These are phyloP conservation scores for Microdochium paspali DNA, from an alignment of 2,329 filamentous ascomycete genomes.

Conservation along the genomic window DNA sequence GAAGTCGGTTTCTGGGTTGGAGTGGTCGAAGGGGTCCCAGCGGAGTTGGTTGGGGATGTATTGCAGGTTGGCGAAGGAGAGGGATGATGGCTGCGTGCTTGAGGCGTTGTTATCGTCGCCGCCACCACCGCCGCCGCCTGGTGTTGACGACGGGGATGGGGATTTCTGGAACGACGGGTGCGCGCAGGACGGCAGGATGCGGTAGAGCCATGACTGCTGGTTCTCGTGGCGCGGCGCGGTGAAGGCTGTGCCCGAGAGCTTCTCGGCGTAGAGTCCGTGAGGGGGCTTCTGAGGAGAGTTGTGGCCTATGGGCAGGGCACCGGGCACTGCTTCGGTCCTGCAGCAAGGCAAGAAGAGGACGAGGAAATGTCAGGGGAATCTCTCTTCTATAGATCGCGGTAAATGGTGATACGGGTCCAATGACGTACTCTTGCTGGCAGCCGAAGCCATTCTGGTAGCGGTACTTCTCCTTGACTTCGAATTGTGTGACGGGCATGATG, in stretches of 20 bases:
- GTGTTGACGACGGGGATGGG: no score
- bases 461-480: slow-evolving; percentile 36
- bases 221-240: slow-evolving; percentile 49
- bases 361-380: not conserved
- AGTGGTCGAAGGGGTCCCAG: slow-evolving; percentile 74
- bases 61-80: slow-evolving; percentile 38
- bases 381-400: slow-evolving; percentile 2
- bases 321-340: slow-evolving; percentile 57
- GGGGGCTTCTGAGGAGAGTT: slow-evolving; percentile 66
- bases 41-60: slow-evolving; percentile 76
- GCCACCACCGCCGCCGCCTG: no score
- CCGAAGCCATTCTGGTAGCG: slow-evolving; percentile 61
- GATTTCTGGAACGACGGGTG: slow-evolving; percentile 20
- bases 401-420: not conserved
- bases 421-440: slow-evolving; percentile 54
- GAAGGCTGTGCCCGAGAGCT: slow-evolving; percentile 51
- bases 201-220: slow-evolving; percentile 51
- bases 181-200: slow-evolving; percentile 48
- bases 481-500: slow-evolving; percentile 26
- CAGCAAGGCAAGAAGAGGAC: no score
- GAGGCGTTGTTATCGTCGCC: no score
- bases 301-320: slow-evolving; percentile 54
- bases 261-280: slow-evolving; percentile 61
- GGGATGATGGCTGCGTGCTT: not conserved
- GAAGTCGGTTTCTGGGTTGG: slow-evolving; percentile 46